Evolutionary conservation across 1,139 yeast genomes (phyloP).

Genomic region (Yamadazyma triangularis): DNA sequence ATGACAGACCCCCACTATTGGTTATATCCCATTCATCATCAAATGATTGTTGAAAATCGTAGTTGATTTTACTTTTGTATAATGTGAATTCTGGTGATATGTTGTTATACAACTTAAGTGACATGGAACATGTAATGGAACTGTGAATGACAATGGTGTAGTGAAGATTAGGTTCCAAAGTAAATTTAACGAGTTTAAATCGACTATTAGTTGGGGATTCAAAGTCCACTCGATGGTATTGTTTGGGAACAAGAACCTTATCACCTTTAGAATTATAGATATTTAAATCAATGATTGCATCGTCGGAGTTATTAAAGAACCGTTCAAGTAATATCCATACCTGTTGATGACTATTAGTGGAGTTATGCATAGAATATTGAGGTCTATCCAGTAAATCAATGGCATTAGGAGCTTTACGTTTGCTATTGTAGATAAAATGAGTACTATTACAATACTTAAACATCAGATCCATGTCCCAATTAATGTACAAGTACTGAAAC

Average conservation of each 20-base stretch:
- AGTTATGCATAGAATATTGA: slow-evolving; percentile 44
- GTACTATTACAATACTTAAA: slow-evolving; percentile 18
- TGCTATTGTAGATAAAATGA: slow-evolving; percentile 25
- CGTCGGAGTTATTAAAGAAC: slow-evolving; percentile 17
- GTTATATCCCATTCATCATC: slow-evolving; percentile 47
- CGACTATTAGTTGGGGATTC: slow-evolving; percentile 27
- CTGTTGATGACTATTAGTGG: slow-evolving; percentile 21
- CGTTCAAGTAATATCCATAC: slow-evolving; percentile 52
- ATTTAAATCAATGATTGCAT: slow-evolving; percentile 21
- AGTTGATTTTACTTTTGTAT: slow-evolving; percentile 19
- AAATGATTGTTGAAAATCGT: slow-evolving; percentile 15
- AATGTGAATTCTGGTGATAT: slow-evolving; percentile 18
- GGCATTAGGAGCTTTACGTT: slow-evolving; percentile 2
- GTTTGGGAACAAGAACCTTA: slow-evolving; percentile 23
- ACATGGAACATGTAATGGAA: slow-evolving; percentile 24
- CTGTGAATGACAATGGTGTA: slow-evolving; percentile 25
- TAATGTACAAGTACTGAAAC: slow-evolving; percentile 58
- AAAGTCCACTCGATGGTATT: slow-evolving; percentile 21
- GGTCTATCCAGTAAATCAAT: slow-evolving; percentile 34
- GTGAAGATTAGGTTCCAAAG: slow-evolving; percentile 19
- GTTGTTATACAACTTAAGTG: slow-evolving; percentile 34
- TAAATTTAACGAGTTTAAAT: slow-evolving; percentile 19
- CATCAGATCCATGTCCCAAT: slow-evolving; percentile 50
- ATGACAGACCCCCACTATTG: slow-evolving; percentile 57
- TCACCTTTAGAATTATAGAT: slow-evolving; percentile 33